Conservation (phyloP, 1,139 yeast genomes). For the Blastobotrys aristatus region DNA sequence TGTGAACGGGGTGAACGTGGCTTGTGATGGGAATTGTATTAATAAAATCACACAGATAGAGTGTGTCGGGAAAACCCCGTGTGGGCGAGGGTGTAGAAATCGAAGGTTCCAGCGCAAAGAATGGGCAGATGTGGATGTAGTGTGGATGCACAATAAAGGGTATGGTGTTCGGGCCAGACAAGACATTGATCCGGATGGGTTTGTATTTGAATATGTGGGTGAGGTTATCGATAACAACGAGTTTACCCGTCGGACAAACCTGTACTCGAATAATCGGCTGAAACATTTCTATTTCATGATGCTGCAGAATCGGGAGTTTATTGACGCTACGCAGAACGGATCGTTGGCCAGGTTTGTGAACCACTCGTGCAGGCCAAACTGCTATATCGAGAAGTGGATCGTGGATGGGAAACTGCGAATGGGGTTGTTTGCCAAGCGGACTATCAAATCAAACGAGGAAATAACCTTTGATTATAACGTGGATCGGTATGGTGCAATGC, state of each 20-base stretch:
- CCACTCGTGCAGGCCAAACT: constrained; percentile 92
- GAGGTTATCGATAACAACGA: constrained; percentile 79
- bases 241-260: constrained; percentile 67
- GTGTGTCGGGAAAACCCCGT: constrained; percentile 64
- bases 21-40: constrained; percentile 90
- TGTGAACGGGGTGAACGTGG: constrained; percentile 48
- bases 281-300: constrained; percentile 96
- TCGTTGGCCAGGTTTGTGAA: constrained; percentile 87
- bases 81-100: constrained; percentile 79
- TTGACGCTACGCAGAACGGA: constrained; percentile 90
- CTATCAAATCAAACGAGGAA: constrained; percentile 76
- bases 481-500: constrained; percentile 91
- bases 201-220: constrained; percentile 88
- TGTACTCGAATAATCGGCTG: constrained; percentile 64
- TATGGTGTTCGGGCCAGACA: constrained; percentile 76
- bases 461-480: constrained; percentile 94
- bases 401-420: constrained; percentile 84
- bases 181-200: constrained; percentile 54
- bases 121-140: constrained; percentile 68
- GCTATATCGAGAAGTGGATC: constrained; percentile 95
- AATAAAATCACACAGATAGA: constrained; percentile 89
- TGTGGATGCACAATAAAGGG: constrained; percentile 79
- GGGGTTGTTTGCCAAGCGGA: constrained; percentile 89
- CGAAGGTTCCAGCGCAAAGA: constrained; percentile 77
- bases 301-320: constrained; percentile 88